A percentile compares a stretch with the other conserved stretches of the same genome.
Conservation (phyloP, 352 stramenopile species). For the Phytophthora nicotianae region DNA sequence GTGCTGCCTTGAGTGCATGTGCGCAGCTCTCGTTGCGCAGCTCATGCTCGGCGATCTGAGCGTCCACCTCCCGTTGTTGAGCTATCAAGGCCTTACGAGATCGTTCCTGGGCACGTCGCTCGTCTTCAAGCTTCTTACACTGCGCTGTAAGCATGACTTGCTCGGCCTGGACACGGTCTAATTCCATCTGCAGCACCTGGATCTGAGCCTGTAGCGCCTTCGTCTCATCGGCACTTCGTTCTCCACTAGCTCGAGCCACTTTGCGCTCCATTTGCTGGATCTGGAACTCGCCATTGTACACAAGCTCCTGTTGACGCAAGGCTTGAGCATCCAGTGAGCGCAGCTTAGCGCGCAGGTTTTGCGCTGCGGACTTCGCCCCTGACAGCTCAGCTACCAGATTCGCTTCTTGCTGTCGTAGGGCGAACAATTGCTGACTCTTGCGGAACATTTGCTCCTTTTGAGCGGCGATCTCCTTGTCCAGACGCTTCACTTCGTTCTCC, state of each 20-base stretch:
- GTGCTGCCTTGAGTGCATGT: constrained; percentile 77
- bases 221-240: constrained; percentile 95
- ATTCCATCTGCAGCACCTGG: constrained; percentile 87
- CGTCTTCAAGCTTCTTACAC: constrained; percentile 93
- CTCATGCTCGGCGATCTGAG: constrained; percentile 88
- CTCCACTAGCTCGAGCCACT: constrained; percentile 91
- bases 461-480: constrained; percentile 79
- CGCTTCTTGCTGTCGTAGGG: constrained; percentile 86
- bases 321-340: constrained; percentile 90
- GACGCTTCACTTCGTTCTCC: constrained; percentile 58
- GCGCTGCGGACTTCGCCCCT: constrained; percentile 82
- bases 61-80: constrained; percentile 79
- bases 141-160: constrained; percentile 91
- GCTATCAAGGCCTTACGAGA: constrained; percentile 78
- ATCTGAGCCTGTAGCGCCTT: constrained; percentile 92
- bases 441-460: constrained; percentile 95
- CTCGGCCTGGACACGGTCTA: constrained; percentile 89
- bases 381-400: constrained; percentile 92
- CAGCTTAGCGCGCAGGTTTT: constrained; percentile 92
- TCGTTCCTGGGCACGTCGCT: constrained; percentile 81
- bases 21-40: constrained; percentile 92
- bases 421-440: constrained; percentile 89
- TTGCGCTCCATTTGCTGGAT: constrained; percentile 97
- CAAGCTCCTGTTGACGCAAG: constrained; percentile 92
- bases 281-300: constrained; percentile 97